These are phyloP conservation scores for Ophiostoma himal-ulmi DNA, from an alignment of 2,329 filamentous ascomycete genomes.

Conservation along the genomic window DNA sequence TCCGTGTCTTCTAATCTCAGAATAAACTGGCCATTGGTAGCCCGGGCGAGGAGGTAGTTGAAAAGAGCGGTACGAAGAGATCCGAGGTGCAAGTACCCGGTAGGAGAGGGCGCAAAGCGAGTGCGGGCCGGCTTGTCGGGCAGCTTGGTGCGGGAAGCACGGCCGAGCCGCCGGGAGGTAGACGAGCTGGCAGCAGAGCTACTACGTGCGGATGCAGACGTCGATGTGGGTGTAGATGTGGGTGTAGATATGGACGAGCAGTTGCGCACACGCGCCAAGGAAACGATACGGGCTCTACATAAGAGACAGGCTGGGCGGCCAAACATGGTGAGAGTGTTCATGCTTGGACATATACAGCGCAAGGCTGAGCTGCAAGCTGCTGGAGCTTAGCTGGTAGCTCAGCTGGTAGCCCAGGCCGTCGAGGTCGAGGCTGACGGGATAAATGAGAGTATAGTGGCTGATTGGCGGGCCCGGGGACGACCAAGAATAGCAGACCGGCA, in stretches of 20 bases:
- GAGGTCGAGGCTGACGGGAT: not conserved
- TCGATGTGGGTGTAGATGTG: not conserved
- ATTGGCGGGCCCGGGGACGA: not conserved
- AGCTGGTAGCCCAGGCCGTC: not conserved
- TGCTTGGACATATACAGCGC: not conserved
- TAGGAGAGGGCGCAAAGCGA: conserved; percentile 92
- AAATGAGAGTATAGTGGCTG: not conserved
- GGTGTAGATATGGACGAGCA: not conserved
- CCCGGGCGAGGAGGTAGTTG: conserved; percentile 85
- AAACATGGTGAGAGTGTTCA: conserved; percentile 10
- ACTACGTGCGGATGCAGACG: not conserved
- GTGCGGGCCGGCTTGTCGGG: conserved; percentile 61
- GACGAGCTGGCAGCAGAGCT: not conserved
- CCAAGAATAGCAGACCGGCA: not conserved
- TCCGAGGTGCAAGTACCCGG: conserved; percentile 86
- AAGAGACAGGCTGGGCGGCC: conserved; percentile 17
- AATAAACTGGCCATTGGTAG: conserved; percentile 83
- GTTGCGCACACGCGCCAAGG: not conserved
- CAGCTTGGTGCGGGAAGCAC: conserved; percentile 7
- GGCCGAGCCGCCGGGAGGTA: conserved; percentile 11
- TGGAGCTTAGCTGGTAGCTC: not conserved
- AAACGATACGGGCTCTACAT: conserved; percentile 8
- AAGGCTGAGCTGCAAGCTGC: conserved; percentile 4
- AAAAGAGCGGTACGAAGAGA: conserved; percentile 90
- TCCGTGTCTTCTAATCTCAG: conserved; percentile 94